A percentile compares a stretch with the other conserved stretches of the same genome.
These are phyloP conservation scores for Solanum gracilifrons DNA, from an alignment of 257 asterid species.

Conservation along the genomic window DNA sequence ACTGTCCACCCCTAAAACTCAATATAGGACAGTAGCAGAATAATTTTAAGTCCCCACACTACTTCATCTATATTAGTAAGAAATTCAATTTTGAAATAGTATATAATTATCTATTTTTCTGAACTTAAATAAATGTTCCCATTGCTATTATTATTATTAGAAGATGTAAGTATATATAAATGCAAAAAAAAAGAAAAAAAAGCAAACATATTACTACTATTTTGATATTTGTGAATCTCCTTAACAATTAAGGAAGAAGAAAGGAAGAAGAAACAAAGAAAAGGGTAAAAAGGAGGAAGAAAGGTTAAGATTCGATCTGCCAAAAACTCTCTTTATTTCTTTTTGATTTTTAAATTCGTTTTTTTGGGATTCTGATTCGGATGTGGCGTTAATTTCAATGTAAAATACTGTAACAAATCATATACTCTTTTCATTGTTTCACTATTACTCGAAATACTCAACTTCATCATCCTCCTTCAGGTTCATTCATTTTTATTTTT, in stretches of 20 bases:
- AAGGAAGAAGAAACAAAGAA: conserved; percentile 38
- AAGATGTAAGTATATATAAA: neutral
- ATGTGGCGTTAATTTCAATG: conserved; percentile 26
- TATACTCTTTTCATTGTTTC: neutral
- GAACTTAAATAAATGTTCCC: neutral
- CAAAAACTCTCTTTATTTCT: conserved; percentile 9
- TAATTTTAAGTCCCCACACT: neutral
- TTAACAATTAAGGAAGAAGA: conserved; percentile 25
- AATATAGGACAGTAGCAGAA: neutral
- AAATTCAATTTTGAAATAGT: neutral
- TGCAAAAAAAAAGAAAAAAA: neutral
- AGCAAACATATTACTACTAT: neutral
- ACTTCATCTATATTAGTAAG: no score
- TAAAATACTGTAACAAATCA: conserved; percentile 3
- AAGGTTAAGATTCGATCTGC: conserved; percentile 35
- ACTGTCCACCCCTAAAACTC: neutral
- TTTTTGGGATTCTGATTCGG: conserved; percentile 10
- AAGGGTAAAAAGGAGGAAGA: conserved; percentile 21
- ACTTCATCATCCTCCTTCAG: conserved; percentile 10
- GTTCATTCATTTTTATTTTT: conserved; percentile 1
- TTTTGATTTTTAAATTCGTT: conserved; percentile 1
- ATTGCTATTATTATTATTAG: neutral
- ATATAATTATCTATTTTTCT: neutral
- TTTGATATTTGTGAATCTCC: neutral
- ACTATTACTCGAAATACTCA: conserved; percentile 13